Evolutionary conservation across 2,329 filamentous ascomycete genomes (phyloP), one percentile per base, ranked within the genome.

Genomic region (Ophiostoma perfectum): DNA sequence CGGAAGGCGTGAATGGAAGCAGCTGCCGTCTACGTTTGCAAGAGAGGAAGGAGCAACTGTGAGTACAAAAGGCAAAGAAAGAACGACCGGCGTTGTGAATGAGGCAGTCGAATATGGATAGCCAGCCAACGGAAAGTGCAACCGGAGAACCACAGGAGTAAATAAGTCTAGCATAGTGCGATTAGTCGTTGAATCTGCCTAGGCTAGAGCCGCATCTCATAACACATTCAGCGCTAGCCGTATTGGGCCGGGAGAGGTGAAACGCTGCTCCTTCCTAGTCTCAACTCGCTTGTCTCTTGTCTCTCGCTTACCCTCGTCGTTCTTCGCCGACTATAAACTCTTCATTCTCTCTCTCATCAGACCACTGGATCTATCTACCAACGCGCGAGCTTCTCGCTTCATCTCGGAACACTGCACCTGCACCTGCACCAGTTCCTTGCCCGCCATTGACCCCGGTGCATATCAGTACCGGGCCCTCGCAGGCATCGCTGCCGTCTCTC

Each of bases 1-100:
- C 42, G 39, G 39, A 63, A 42, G 42, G 7, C 60, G 60, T 63
- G 60, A 63, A 63, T 63, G 60, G 9, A n/a, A 16, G n/a, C 47
- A 55, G 27, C 49, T 55, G 18, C 49, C 18, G n/a, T 55, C 12
- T 55, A 27, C 18, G 8, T 62, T 14, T 16, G 2, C 55, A 62
- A 36, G 16, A 38, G 55, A 38, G 55, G 55, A 62, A 62, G 39
- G 55, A 62, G 55, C 55, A 27, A 39, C 27, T 39, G 4, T 27
- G n/a, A 14, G 49, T 5, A 27, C 11, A 16, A 52, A 52, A 14
- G 55, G 27, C 27, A 27, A 27, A 27, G 27, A 60, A 60, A 36
- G 55, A 16, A 62, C 36, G 16, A 4, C 36, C 36, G 16, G 58
- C 27, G 27, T 62, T 6, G 58, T 62, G 12, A 41, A 62, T 62